These are phyloP conservation scores for Aspergillus saccharolyticus DNA, from an alignment of 495 filamentous ascomycete genomes.

Conservation along the genomic window DNA sequence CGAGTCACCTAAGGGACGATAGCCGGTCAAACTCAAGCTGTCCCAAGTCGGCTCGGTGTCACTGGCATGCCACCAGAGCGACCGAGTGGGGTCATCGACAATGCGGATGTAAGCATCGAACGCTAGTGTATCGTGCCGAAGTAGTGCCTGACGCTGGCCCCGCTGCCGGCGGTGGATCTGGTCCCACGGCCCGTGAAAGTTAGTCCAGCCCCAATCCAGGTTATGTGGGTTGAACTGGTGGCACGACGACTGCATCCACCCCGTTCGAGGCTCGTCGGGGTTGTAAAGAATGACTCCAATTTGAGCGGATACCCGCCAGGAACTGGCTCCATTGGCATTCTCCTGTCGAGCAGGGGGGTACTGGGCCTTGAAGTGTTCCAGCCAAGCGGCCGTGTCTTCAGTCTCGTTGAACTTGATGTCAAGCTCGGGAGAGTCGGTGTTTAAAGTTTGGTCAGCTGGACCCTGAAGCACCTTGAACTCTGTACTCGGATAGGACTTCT, in stretches of 20 bases:
- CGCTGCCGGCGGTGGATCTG: conserved; percentile 54
- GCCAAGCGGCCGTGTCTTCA: conserved; percentile 27
- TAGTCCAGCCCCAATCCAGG: conserved; percentile 64
- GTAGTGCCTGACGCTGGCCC: conserved; percentile 55
- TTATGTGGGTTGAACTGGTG: conserved; percentile 57
- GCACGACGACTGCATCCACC: conserved; percentile 50
- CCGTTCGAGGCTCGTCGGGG: conserved; percentile 58
- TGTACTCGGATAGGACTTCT: conserved; percentile 35
- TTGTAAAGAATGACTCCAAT: conserved; percentile 62
- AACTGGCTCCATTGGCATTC: conserved; percentile 3
- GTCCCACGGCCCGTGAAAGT: conserved; percentile 58
- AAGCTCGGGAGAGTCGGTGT: conserved; percentile 19
- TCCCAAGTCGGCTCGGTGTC: conserved; percentile 70
- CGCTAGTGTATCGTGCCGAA: conserved; percentile 59
- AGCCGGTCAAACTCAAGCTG: conserved; percentile 58
- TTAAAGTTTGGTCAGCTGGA: conserved; percentile 11
- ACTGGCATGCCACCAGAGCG: conserved; percentile 59
- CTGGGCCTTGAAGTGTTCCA: conserved; percentile 29
- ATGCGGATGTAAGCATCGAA: conserved; percentile 62
- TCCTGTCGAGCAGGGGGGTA: conserved; percentile 19
- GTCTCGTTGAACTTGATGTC: conserved; percentile 27
- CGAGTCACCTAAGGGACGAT: conserved; percentile 47
- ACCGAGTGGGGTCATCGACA: conserved; percentile 55
- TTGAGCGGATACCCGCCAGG: conserved; percentile 55
- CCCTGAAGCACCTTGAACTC: conserved; percentile 37